phyloP scores from a whole-genome alignment of 116 monocot species.

The Cymodocea nodosa region DNA sequence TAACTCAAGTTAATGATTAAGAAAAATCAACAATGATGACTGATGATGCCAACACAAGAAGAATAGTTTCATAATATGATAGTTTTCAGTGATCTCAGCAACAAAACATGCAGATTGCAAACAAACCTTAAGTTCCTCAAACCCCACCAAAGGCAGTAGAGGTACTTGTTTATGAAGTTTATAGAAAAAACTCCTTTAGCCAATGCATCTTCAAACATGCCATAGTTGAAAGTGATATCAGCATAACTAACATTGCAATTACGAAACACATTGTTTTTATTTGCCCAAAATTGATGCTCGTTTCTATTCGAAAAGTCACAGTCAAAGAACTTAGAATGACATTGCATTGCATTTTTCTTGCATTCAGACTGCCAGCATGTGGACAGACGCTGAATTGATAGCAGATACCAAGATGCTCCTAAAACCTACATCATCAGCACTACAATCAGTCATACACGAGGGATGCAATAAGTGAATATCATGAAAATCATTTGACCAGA shows the following conservation, averaged over 20 bases:
- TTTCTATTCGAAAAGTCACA: slow-evolving; percentile 21
- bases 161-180: slow-evolving; percentile 48
- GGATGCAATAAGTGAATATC: not conserved
- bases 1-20: not conserved
- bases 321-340: slow-evolving; percentile 36
- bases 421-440: slow-evolving; percentile 32
- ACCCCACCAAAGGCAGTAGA: slow-evolving; percentile 98
- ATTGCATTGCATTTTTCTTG: slow-evolving; percentile 9
- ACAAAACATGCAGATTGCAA: not conserved
- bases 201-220: slow-evolving; percentile 58
- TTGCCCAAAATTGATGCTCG: slow-evolving; percentile 34
- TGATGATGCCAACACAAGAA: not conserved
- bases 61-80: not conserved
- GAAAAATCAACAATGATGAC: not conserved
- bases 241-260: slow-evolving; percentile 39
- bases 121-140: slow-evolving; percentile 69
- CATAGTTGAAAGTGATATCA: slow-evolving; percentile 41
- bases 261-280: slow-evolving; percentile 38
- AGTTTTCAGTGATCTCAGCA: not conserved
- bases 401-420: slow-evolving; percentile 77
- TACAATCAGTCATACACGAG: not conserved
- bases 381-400: slow-evolving; percentile 69
- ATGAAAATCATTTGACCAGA: not conserved
- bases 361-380: slow-evolving; percentile 79
- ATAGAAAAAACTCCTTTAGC: slow-evolving; percentile 35